Conservation (phyloP, 768 basidiomycete genomes). For the Collybiopsis confluens region DNA sequence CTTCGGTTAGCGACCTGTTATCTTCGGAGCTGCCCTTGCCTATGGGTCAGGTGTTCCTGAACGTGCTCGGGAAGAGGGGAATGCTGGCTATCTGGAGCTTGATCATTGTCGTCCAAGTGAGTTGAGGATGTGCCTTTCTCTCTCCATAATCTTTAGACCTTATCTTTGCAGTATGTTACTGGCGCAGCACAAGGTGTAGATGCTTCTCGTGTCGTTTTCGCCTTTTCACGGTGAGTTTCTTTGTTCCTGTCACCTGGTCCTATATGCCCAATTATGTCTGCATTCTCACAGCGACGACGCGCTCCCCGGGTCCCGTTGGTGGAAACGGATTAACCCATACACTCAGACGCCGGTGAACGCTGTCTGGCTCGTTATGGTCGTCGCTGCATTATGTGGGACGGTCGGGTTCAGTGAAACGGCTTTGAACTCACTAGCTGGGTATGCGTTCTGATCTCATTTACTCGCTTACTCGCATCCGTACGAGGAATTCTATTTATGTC, state of each 20-base stretch:
- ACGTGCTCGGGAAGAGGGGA: conserved; percentile 61
- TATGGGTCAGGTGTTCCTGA: conserved; percentile 69
- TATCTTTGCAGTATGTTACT: conserved; percentile 60
- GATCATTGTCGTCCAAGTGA: conserved; percentile 55
- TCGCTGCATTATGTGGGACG: conserved; percentile 53
- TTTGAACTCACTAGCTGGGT: conserved; percentile 66
- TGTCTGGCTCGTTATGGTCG: conserved; percentile 67
- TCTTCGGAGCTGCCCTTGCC: conserved; percentile 50
- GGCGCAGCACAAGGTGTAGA: conserved; percentile 74
- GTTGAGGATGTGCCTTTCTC: not conserved
- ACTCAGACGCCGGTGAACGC: conserved; percentile 74
- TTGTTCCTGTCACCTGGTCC: not conserved
- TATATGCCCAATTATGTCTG: not conserved
- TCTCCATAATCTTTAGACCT: not conserved
- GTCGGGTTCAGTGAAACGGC: conserved; percentile 65
- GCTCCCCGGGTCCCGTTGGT: conserved; percentile 66
- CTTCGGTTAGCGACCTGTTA: conserved; percentile 49
- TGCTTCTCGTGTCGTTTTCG: conserved; percentile 71
- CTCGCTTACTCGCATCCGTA: not conserved
- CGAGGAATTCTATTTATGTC: not conserved
- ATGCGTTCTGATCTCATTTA: conserved; percentile 12
- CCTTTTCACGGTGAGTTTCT: conserved; percentile 44
- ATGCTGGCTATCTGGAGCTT: conserved; percentile 73
- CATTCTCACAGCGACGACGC: conserved; percentile 51
- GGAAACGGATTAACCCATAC: conserved; percentile 54